A percentile compares a stretch with the other conserved stretches of the same genome.
phyloP scores from a whole-genome alignment of 73 alveolate genomes.

The Paramecium biaurelia region DNA sequence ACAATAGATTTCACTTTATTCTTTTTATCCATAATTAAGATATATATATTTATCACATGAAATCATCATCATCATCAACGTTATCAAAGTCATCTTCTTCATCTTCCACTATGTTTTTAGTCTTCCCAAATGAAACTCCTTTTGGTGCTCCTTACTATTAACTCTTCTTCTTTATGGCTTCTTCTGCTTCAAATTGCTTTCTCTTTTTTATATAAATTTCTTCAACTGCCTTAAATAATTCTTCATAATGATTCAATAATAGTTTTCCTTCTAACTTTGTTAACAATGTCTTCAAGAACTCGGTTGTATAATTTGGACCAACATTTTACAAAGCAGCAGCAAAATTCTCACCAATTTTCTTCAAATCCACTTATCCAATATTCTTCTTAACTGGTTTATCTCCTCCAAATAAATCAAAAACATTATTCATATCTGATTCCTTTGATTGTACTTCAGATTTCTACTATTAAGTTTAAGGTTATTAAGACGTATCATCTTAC shows the following conservation, averaged over 20 bases:
- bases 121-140: constrained; percentile 38
- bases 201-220: background rate
- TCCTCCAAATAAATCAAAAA: constrained; percentile 45
- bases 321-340: constrained; percentile 36
- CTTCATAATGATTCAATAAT: background rate
- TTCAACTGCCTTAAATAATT: background rate
- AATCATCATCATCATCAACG: constrained; percentile 37
- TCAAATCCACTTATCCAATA: constrained; percentile 10
- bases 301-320: constrained; percentile 5
- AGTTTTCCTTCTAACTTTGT: background rate
- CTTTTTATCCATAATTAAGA: constrained; percentile 17
- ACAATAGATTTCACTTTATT: background rate
- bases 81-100: constrained; percentile 26
- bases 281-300: background rate
- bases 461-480: background rate
- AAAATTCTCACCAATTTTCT: constrained; percentile 49
- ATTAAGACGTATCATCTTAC: background rate
- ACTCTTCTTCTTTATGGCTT: constrained; percentile 18
- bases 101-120: background rate
- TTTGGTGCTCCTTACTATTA: constrained; percentile 3
- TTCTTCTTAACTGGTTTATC: background rate
- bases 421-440: constrained; percentile 44
- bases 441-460: background rate
- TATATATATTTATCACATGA: constrained; percentile 25
- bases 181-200: background rate